Conservation (phyloP, 164 flowering plant genomes). For the Tetracentron sinense region DNA sequence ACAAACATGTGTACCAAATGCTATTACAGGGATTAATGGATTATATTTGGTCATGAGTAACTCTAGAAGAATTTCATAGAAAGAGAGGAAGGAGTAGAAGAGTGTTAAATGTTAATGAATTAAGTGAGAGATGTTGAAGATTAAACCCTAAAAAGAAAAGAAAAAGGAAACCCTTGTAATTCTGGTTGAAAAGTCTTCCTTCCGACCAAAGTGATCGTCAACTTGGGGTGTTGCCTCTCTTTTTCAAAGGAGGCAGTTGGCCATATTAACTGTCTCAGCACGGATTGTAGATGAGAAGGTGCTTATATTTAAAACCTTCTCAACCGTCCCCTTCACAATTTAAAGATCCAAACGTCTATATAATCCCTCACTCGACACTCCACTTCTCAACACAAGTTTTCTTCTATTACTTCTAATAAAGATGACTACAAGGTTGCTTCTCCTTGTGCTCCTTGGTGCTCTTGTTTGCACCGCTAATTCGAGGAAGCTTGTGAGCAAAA, state of each 20-base stretch:
- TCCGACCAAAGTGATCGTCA: background rate
- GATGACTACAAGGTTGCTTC: conserved; percentile 24
- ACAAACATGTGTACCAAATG: too few relatives aligned
- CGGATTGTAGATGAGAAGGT: conserved; percentile 17
- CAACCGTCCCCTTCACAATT: conserved; percentile 1
- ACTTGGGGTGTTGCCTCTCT: background rate
- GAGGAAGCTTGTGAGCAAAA: conserved; percentile 21
- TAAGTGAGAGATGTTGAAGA: background rate
- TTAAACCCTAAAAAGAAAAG: background rate
- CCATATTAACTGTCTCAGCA: conserved; percentile 10
- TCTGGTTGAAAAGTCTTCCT: conserved; percentile 1
- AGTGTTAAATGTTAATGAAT: too few relatives aligned
- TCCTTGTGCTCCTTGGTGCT: conserved; percentile 29
- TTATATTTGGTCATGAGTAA: too few relatives aligned
- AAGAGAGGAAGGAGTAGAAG: background rate
- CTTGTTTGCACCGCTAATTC: conserved; percentile 27
- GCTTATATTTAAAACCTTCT: conserved; percentile 3
- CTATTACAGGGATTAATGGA: too few relatives aligned
- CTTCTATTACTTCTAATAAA: background rate
- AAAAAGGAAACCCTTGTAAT: background rate
- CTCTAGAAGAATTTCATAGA: too few relatives aligned
- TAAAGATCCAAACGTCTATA: background rate
- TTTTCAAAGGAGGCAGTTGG: conserved; percentile 10
- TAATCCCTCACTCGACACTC: conserved; percentile 5
- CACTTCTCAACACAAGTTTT: conserved; percentile 9